Base-by-base conservation (phyloP, 2,329 filamentous ascomycete genomes). In the Talaromyces albobiverticillius region DNA sequence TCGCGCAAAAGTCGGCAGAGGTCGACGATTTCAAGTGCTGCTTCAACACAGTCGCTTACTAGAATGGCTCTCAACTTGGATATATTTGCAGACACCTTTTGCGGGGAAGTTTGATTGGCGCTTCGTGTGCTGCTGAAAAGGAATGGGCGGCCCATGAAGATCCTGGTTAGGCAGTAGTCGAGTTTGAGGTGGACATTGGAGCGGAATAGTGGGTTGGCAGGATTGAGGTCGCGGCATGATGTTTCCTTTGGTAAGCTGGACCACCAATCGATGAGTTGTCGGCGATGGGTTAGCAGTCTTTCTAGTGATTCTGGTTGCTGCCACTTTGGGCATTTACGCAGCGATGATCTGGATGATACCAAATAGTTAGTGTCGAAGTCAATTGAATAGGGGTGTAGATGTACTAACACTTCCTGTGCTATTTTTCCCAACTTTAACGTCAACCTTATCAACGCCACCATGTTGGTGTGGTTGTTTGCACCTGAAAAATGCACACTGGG, bases 71-170 rank as follows among this genome's bases (percentile, higher is more conserved):
- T 64, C 40, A 66, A 67, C 42, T 73, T 71, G 0, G 68, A 67
- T 16, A 67, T 53, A n/a, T 61, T 63, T 0, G 68, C 65, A 3
- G 65, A 59, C 13, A 62, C 60, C 41, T 70, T 71, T 36, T 64
- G 57, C 4, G 65, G 52, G 0, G 61, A 46, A 3, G 58, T 59
- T n/a, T 61, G 61, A 13, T 60, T 64, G 23, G 67, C 55, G 9
- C 61, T 66, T 47, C 64, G 71, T 52, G 67, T 64, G 49, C 63
- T 71, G 52, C 68, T 73, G 57, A 82, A 77, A 18, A 82, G 74
- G 59, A 82, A 82, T 2, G 78, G 77, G 2, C 80, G 75, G 14
- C 80, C 80, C 49, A 80, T 73, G 55, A 80, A 82, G 61, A 82
- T 78, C 41, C 79, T 72, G 3, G 79, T 72, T 41, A 81, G 69